Conservation (phyloP, 495 filamentous ascomycete species). For the Cryomyces antarcticus region DNA sequence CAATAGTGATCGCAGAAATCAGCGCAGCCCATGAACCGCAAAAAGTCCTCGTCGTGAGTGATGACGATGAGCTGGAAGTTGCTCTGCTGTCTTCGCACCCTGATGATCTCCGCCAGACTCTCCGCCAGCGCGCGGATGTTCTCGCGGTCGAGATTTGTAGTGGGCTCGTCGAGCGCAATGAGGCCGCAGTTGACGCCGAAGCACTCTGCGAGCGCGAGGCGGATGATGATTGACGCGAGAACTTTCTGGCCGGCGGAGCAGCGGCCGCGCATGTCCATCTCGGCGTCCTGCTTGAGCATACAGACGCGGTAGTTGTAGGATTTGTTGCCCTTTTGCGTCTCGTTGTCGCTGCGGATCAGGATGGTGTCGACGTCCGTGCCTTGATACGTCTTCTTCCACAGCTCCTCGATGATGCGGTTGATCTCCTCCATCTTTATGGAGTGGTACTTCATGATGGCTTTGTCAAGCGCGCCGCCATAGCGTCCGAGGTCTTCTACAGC, state of each 20-base stretch:
- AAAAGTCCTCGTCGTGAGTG: slow-evolving; percentile 95
- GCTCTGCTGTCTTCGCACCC: slow-evolving; percentile 56
- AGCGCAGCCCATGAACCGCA: slow-evolving; percentile 79
- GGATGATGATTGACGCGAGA: slow-evolving; percentile 92
- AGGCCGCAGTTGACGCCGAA: slow-evolving; percentile 93
- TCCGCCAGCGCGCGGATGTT: slow-evolving; percentile 80
- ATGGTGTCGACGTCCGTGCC: slow-evolving; percentile 96
- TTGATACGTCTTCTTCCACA: slow-evolving; percentile 93
- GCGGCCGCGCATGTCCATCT: slow-evolving; percentile 99
- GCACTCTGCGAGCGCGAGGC: slow-evolving; percentile 85
- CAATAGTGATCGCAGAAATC: slow-evolving; percentile 90
- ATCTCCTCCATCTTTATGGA: slow-evolving; percentile 96
- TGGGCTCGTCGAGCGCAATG: slow-evolving; percentile 94
- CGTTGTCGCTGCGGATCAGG: slow-evolving; percentile 76
- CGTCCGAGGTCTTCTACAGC: slow-evolving; percentile 75
- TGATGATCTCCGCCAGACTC: slow-evolving; percentile 74
- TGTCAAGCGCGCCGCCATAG: slow-evolving; percentile 64
- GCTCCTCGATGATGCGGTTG: slow-evolving; percentile 80
- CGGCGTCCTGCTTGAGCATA: slow-evolving; percentile 91
- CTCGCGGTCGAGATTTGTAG: slow-evolving; percentile 87
- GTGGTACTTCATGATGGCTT: slow-evolving; percentile 94
- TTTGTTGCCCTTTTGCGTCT: slow-evolving; percentile 50
- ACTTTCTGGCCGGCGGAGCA: slow-evolving; percentile 96
- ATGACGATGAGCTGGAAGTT: slow-evolving; percentile 99
- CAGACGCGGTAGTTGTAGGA: slow-evolving; percentile 95